Percentiles rank a stretch among this genome's conserved stretches.
Evolutionary conservation across 1,139 yeast species (phyloP).

Genomic region (Wickerhamiella infanticola): DNA sequence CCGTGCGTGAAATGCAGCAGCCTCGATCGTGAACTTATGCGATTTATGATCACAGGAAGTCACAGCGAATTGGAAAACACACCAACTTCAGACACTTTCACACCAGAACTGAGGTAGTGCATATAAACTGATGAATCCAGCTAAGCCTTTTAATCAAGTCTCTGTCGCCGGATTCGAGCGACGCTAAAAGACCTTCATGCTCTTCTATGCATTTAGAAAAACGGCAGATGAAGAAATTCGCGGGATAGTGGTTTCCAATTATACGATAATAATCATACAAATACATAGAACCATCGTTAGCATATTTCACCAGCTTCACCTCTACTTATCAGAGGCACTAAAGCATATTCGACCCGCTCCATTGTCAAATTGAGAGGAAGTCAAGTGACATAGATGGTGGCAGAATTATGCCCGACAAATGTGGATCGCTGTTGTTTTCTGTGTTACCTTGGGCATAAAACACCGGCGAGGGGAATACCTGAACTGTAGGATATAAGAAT

Average conservation of each 20-base stretch:
- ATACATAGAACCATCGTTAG: background rate
- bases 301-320: background rate
- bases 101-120: too few species aligned
- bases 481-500: background rate
- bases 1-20: too few species aligned
- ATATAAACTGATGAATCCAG: too few species aligned
- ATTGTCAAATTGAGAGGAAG: background rate
- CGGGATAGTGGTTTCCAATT: background rate
- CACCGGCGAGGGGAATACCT: background rate
- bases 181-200: too few species aligned
- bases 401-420: background rate
- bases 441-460: background rate
- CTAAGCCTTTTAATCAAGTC: too few species aligned
- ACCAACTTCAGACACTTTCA: too few species aligned
- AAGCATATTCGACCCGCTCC: too few species aligned
- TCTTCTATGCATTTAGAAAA: background rate
- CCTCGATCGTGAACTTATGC: too few species aligned
- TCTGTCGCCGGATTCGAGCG: too few species aligned
- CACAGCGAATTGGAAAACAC: too few species aligned
- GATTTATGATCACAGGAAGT: too few species aligned
- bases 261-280: background rate
- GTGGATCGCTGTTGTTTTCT: background rate
- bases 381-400: background rate
- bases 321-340: too few species aligned
- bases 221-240: background rate